Evolutionary conservation across 1,284 basidiomycete genomes (phyloP), one percentile per base, ranked within the genome.

Genomic region (Entoloma clypeatum): DNA sequence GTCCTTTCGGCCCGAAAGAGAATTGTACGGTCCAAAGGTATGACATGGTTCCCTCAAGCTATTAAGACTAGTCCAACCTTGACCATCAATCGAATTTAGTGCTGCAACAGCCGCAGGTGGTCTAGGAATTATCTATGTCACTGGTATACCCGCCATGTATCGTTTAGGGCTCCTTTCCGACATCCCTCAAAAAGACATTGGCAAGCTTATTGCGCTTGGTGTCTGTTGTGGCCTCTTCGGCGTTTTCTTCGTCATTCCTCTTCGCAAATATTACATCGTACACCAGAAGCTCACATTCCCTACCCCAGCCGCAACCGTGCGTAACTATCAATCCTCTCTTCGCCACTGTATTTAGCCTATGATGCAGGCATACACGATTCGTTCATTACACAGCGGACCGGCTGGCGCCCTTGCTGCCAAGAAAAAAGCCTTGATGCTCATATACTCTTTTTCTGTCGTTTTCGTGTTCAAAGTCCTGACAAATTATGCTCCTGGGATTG

Each of bases 271-370:
- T 60, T 85, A 78, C 61, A 81, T 86, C 51, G 65, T 84, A 40
- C 73, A 77, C 57, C 77, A 81, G 57, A 81, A 81, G 56, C 62
- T 82, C 21, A 76, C 77, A 25, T 86, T 86, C 68, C 82, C 80
- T 2, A 79, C 79, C 2, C 77, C 77, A 10, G 77, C 82, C 39
- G 84, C 83, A 8, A 82, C 81, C 24, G 82, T 65, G 51, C 45
- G 62, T 52, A 19, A 11, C 14, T 22, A 13, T 41, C 30, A 18
- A n/a, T 8, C 14, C 25, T 14, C 28, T 42, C 35, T 29, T 27
- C 26, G 14, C 43, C 4, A 28, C 38, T 18, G 11, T 11, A 13
- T 30, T 13, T 30, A 7, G 17, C n/a, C n/a, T n/a, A n/a, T n/a
- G n/a, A 5, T 40, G n/a, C n/a, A 68, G 65, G 68, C 81, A 13